phyloP scores from a whole-genome alignment of 139 green algal genomes.

The Marvania coccoides region DNA sequence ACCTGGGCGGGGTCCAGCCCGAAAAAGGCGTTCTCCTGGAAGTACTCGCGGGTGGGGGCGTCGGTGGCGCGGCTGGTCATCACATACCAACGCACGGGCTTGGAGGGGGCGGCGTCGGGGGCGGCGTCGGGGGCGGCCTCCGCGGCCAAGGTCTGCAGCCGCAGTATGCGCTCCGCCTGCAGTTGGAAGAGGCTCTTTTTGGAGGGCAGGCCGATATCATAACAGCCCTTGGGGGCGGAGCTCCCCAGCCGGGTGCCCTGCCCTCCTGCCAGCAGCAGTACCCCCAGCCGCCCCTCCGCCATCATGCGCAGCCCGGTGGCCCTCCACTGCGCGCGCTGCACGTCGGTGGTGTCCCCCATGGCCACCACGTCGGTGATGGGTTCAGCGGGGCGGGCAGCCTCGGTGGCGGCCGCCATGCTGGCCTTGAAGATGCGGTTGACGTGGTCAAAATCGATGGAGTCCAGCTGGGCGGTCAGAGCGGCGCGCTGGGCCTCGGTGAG shows the following conservation, averaged over 20 bases:
- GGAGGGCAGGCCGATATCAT: constrained; percentile 86
- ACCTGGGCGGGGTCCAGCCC: constrained; percentile 65
- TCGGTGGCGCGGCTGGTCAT: constrained; percentile 91
- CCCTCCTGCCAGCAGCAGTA: constrained; percentile 83
- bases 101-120: too few species aligned
- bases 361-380: constrained; percentile 16
- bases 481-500: constrained; percentile 30
- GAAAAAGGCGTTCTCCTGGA: constrained; percentile 65
- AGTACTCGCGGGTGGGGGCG: constrained; percentile 57
- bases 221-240: constrained; percentile 84
- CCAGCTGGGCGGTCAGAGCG: constrained; percentile 11
- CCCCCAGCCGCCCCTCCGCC: constrained; percentile 56
- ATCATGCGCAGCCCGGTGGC: constrained; percentile 35
- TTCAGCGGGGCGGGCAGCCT: neutral
- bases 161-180: constrained; percentile 71
- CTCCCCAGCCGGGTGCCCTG: constrained; percentile 91
- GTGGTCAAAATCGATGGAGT: constrained; percentile 40
- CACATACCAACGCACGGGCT: constrained; percentile 71
- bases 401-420: constrained; percentile 27
- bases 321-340: constrained; percentile 28
- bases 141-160: constrained; percentile 54
- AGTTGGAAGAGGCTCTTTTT: constrained; percentile 88
- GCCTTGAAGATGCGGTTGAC: constrained; percentile 37
- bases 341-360: constrained; percentile 9
- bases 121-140: neutral